Percentiles rank a stretch among this genome's conserved stretches.
phyloP scores from a whole-genome alignment of 75 land plant genomes.

The Sequoiadendron giganteum region DNA sequence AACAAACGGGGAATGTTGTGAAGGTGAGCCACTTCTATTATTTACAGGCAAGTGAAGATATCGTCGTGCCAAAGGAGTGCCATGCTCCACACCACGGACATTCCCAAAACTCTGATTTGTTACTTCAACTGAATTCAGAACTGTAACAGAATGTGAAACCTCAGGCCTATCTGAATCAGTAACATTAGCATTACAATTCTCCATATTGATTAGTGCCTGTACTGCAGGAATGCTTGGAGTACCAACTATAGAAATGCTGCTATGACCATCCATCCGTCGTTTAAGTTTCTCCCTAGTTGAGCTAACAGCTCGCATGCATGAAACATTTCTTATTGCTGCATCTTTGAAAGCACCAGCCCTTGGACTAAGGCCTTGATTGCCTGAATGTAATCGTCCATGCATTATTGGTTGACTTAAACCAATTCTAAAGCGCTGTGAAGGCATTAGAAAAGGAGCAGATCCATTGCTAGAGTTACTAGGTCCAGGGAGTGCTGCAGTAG shows the following conservation, averaged over 20 bases:
- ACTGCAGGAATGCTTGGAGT: neutral
- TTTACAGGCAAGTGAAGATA: constrained; percentile 7
- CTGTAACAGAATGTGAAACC: neutral
- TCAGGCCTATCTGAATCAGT: neutral
- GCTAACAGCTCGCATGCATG: constrained; percentile 20
- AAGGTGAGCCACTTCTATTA: neutral
- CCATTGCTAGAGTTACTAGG: neutral
- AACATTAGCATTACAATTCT: neutral
- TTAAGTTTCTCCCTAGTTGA: constrained; percentile 41
- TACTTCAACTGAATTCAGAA: neutral
- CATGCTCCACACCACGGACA: neutral
- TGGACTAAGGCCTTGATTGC: constrained; percentile 47
- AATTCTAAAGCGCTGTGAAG: constrained; percentile 17
- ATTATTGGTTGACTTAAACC: constrained; percentile 12
- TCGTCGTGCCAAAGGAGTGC: neutral
- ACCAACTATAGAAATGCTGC: neutral
- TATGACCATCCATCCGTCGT: constrained; percentile 31
- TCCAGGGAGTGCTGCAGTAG: neutral
- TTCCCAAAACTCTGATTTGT: constrained; percentile 3
- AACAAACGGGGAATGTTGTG: constrained; percentile 2
- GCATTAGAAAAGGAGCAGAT: constrained; percentile 8
- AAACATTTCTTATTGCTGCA: constrained; percentile 20
- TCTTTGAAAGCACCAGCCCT: constrained; percentile 59
- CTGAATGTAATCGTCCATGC: constrained; percentile 21
- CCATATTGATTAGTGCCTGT: neutral